phyloP scores from a whole-genome alignment of 192 early-diverging fungal genomes.

The Backusella morwellensis region DNA sequence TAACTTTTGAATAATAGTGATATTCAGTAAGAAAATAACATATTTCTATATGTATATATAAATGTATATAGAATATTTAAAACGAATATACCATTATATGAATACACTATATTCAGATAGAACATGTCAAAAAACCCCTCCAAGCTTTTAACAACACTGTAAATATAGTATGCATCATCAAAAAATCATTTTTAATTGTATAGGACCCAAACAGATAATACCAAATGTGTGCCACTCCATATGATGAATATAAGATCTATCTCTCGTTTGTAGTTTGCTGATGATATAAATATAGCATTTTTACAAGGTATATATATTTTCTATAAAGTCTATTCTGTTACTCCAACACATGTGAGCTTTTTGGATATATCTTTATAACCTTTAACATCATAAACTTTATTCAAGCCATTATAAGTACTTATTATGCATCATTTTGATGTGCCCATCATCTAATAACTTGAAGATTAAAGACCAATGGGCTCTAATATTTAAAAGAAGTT shows the following conservation, averaged over 20 bases:
- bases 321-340: neutral
- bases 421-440: no score
- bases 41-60: no score
- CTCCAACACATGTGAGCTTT: neutral
- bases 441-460: neutral
- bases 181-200: no score
- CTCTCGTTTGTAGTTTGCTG: neutral
- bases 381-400: neutral
- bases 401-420: neutral
- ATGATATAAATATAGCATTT: neutral
- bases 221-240: neutral
- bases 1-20: no score
- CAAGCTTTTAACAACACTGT: no score
- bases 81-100: neutral
- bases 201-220: neutral
- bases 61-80: neutral
- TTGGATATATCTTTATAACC: neutral
- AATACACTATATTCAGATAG: neutral
- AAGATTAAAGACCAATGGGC: neutral
- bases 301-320: neutral
- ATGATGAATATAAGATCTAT: neutral
- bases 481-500: neutral
- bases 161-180: no score
- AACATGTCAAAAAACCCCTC: neutral
- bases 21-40: no score